Percentiles rank a stretch among this genome's conserved stretches.
Conservation (phyloP, 441 rosid species). For the Gossypium gossypioides region DNA sequence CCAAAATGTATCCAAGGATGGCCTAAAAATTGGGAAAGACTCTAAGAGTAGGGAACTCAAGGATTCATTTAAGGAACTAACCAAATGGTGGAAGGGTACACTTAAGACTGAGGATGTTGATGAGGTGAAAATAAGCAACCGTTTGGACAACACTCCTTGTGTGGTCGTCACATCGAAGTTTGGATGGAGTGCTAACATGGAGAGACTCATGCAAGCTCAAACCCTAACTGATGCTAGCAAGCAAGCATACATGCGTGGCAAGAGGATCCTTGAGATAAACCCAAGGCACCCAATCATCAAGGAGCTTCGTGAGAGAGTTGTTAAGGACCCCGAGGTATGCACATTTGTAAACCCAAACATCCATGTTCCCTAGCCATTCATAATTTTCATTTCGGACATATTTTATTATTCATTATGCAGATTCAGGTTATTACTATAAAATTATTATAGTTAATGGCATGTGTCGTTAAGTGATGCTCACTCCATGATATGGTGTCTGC, state of each 20-base stretch:
- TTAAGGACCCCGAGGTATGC: slow-evolving; percentile 67
- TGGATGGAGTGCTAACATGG: slow-evolving; percentile 98
- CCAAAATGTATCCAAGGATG: slow-evolving; percentile 95
- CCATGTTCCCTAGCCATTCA: background rate
- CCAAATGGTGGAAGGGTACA: slow-evolving; percentile 81
- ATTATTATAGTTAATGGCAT: background rate
- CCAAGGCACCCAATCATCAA: slow-evolving; percentile 90
- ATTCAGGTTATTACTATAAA: background rate
- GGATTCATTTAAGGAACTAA: slow-evolving; percentile 85
- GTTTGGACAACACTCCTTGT: slow-evolving; percentile 83
- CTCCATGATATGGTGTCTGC: background rate
- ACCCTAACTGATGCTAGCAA: slow-evolving; percentile 73
- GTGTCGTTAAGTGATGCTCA: background rate
- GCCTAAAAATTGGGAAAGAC: slow-evolving; percentile 72
- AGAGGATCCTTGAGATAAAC: slow-evolving; percentile 89
- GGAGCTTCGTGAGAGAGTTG: slow-evolving; percentile 82
- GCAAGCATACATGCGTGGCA: slow-evolving; percentile 87
- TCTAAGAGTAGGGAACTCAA: slow-evolving; percentile 68
- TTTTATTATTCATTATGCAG: background rate
- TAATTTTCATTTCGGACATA: background rate
- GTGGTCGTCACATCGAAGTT: slow-evolving; percentile 84
- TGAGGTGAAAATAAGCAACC: slow-evolving; percentile 75
- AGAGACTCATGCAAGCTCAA: slow-evolving; percentile 89
- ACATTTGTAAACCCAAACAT: background rate
- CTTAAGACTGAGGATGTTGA: slow-evolving; percentile 72